Conservation (phyloP, 2,329 filamentous ascomycete genomes). For the Trichoderma asperellum region DNA sequence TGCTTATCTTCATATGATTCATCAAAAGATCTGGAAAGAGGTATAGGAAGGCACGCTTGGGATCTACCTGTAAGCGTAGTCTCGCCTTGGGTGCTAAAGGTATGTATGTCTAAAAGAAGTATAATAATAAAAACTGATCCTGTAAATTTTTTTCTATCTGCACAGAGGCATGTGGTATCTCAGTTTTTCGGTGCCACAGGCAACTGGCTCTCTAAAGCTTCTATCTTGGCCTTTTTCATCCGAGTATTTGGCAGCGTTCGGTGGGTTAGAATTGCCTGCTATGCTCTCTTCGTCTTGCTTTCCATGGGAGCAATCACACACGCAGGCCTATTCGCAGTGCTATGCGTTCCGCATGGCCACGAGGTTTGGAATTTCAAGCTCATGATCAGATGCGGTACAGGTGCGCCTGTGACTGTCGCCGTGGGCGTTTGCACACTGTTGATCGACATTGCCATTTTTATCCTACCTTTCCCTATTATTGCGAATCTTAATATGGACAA, state of each 20-base stretch:
- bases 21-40: not conserved
- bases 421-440: constrained; percentile 6
- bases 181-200: not conserved
- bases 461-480: constrained; percentile 15
- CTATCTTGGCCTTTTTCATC: constrained; percentile 5
- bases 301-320: constrained; percentile 6
- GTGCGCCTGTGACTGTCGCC: constrained; percentile 1
- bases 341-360: constrained; percentile 12
- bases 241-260: constrained; percentile 11
- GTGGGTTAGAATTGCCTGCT: constrained; percentile 12
- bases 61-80: constrained; percentile 7
- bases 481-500: constrained; percentile 8
- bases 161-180: constrained; percentile 9
- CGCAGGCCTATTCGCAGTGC: not conserved
- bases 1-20: not conserved
- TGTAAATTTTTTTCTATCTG: not conserved
- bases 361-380: constrained; percentile 1
- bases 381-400: constrained; percentile 6
- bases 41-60: constrained; percentile 12
- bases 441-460: constrained; percentile 9
- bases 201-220: constrained; percentile 16
- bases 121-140: not conserved
- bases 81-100: constrained; percentile 3
- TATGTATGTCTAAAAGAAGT: not conserved
- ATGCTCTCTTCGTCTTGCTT: not conserved